Conservation (phyloP, 192 early-diverging fungal species). For the Dispira simplex region DNA sequence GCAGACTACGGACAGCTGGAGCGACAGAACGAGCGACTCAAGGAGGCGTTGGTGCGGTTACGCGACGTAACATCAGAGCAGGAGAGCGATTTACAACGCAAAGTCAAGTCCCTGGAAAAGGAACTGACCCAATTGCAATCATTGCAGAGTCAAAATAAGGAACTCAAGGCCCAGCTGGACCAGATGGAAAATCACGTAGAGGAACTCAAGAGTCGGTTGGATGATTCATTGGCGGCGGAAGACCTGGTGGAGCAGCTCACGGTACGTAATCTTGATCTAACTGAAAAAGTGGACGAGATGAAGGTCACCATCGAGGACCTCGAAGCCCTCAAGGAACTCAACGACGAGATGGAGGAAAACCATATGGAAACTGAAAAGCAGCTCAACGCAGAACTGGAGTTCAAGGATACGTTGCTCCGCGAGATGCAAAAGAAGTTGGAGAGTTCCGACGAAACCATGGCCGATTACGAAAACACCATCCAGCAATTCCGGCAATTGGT, state of each 20-base stretch:
- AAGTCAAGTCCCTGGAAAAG: conserved; percentile 52
- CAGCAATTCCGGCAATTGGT: conserved; percentile 76
- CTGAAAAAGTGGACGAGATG: conserved; percentile 58
- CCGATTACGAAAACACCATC: conserved; percentile 76
- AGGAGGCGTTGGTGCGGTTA: conserved; percentile 70
- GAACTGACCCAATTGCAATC: conserved; percentile 43
- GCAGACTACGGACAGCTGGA: conserved; percentile 52
- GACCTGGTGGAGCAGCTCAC: conserved; percentile 73
- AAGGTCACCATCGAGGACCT: conserved; percentile 65
- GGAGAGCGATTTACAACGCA: conserved; percentile 45
- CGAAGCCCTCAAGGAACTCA: conserved; percentile 77
- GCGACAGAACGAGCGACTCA: conserved; percentile 73
- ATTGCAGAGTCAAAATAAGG: conserved; percentile 26
- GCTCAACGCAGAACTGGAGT: conserved; percentile 58
- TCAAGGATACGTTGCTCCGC: conserved; percentile 49
- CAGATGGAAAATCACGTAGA: conserved; percentile 62
- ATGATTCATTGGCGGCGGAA: conserved; percentile 67
- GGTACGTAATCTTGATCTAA: conserved; percentile 67
- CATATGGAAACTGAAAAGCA: conserved; percentile 80
- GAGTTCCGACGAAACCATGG: conserved; percentile 59
- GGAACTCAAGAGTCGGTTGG: conserved; percentile 63
- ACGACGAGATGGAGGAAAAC: conserved; percentile 87
- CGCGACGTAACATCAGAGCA: conserved; percentile 61
- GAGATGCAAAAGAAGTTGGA: conserved; percentile 42
- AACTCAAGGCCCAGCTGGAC: conserved; percentile 33